Evolutionary conservation across 2,329 filamentous ascomycete species (phyloP).

Genomic region (Ascochyta rabiei): DNA sequence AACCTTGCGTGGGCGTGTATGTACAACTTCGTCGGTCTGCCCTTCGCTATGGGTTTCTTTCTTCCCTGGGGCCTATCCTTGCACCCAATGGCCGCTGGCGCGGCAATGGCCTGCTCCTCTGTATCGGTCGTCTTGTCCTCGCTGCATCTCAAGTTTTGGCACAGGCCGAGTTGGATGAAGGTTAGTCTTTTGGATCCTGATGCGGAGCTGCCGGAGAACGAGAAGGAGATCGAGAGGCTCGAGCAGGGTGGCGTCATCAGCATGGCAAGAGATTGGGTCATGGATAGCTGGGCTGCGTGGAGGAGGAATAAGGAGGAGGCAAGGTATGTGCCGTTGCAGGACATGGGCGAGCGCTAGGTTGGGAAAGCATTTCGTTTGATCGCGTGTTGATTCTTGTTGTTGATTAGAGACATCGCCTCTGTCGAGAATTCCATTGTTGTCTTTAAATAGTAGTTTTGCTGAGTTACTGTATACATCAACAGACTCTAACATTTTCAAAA

Average conservation of each 20-base stretch:
- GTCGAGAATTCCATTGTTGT: constrained; percentile 1
- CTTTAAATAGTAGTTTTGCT: not conserved
- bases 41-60: constrained; percentile 97
- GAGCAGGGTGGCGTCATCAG: constrained; percentile 29
- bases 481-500: too few species aligned
- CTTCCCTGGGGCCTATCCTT: constrained; percentile 85
- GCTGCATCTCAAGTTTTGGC: constrained; percentile 86
- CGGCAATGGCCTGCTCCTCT: constrained; percentile 89
- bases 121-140: constrained; percentile 88
- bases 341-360: constrained; percentile 44
- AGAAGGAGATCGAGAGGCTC: constrained; percentile 34
- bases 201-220: constrained; percentile 37
- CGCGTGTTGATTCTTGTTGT: not conserved
- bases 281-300: constrained; percentile 41
- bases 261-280: constrained; percentile 34
- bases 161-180: constrained; percentile 84
- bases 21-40: constrained; percentile 90
- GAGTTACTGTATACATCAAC: too few species aligned
- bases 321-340: constrained; percentile 55
- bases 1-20: constrained; percentile 92
- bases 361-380: not conserved
- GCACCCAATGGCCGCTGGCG: constrained; percentile 92
- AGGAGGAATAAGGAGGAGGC: constrained; percentile 48
- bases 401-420: constrained; percentile 11
- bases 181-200: constrained; percentile 64